Conservation (phyloP, 1,284 basidiomycete genomes). For the Coriolopsis trogii region DNA sequence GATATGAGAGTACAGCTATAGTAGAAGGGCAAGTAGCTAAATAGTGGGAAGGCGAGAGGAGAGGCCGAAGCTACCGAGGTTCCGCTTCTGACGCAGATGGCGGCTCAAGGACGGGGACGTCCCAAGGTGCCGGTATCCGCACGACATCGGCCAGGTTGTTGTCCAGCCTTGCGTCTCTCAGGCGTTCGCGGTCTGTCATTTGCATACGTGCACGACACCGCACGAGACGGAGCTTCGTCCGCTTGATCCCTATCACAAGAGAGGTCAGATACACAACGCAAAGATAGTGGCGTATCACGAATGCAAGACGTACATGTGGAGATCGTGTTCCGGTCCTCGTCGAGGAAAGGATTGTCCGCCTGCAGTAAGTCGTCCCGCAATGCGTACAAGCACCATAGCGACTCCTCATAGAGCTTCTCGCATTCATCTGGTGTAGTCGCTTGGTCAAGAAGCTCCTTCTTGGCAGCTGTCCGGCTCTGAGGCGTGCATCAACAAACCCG, state of each 20-base stretch:
- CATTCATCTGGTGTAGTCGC: constrained; percentile 79
- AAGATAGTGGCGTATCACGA: background rate
- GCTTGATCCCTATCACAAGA: constrained; percentile 66
- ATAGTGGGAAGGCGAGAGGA: background rate
- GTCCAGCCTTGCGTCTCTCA: constrained; percentile 72
- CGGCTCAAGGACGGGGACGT: constrained; percentile 29
- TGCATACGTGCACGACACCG: constrained; percentile 72
- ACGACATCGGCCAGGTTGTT: constrained; percentile 73
- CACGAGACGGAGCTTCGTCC: constrained; percentile 77
- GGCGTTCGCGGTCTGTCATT: constrained; percentile 68
- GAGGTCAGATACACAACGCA: constrained; percentile 3
- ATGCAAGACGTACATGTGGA: constrained; percentile 64
- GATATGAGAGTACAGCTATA: background rate
- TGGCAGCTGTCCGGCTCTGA: constrained; percentile 90
- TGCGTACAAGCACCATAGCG: constrained; percentile 89
- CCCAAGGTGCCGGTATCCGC: constrained; percentile 77
- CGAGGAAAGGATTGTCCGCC: constrained; percentile 79
- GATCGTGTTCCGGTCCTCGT: constrained; percentile 83
- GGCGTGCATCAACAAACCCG: background rate
- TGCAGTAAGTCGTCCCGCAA: constrained; percentile 90
- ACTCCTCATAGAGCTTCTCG: constrained; percentile 93
- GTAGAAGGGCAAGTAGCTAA: background rate
- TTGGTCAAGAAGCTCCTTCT: constrained; percentile 88
- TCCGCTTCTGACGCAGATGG: background rate
- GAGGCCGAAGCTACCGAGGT: background rate